These are phyloP conservation scores for Pythium monospermum DNA, from an alignment of 352 stramenopile species.

Conservation along the genomic window DNA sequence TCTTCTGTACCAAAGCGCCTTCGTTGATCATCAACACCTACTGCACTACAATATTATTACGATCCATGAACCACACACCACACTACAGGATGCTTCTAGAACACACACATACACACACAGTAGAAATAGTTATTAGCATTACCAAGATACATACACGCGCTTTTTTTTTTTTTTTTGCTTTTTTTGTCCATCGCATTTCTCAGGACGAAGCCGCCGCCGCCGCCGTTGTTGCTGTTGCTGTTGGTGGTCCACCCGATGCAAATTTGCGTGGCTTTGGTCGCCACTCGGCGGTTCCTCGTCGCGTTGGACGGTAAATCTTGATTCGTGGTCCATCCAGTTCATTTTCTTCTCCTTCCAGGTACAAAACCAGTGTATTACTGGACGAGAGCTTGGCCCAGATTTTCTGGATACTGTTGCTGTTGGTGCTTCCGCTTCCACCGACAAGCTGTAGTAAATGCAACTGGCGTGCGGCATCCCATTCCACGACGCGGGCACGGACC, in stretches of 20 bases:
- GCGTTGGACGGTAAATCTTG: conserved; percentile 53
- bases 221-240: background rate
- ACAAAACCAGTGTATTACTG: conserved; percentile 65
- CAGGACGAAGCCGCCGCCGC: no score
- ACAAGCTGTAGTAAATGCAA: conserved; percentile 72
- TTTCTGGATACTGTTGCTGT: conserved; percentile 52
- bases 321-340: conserved; percentile 52
- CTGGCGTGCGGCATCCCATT: conserved; percentile 57
- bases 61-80: no score
- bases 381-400: conserved; percentile 49
- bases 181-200: no score
- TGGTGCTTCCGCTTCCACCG: no score
- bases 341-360: conserved; percentile 52
- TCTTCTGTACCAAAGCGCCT: no score
- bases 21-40: no score
- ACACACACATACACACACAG: no score
- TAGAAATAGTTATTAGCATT: no score
- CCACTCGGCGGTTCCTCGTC: conserved; percentile 54
- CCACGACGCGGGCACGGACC: conserved; percentile 61
- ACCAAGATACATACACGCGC: no score
- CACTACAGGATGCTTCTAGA: no score
- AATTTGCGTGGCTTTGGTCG: conserved; percentile 71
- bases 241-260: conserved; percentile 11
- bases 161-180: no score
- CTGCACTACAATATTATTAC: no score